Percentiles rank a stretch among this genome's conserved stretches.
Evolutionary conservation across 352 stramenopile species (phyloP).

Genomic region (Phytophthora pistaciae): DNA sequence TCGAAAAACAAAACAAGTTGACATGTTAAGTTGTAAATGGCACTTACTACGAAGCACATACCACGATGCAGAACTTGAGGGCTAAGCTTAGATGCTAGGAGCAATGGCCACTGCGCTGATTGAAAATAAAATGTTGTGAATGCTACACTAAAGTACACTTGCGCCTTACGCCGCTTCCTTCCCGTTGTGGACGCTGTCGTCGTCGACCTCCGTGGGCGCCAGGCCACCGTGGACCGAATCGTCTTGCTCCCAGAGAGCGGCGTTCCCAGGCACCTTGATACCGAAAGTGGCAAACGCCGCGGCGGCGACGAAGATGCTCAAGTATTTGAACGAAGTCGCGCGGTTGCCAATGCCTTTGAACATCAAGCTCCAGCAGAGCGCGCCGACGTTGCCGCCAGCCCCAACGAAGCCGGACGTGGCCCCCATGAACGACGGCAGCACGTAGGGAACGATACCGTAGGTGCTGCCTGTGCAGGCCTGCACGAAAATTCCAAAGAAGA

Average conservation of each 20-base stretch:
- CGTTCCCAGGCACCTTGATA: slow-evolving; percentile 37
- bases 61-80: too few species aligned
- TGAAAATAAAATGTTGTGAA: not conserved
- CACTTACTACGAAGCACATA: too few species aligned
- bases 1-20: not conserved
- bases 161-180: not conserved
- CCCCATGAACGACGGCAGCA: slow-evolving; percentile 49
- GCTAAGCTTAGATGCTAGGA: too few species aligned
- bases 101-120: not conserved
- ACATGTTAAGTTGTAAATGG: too few species aligned
- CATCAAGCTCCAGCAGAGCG: slow-evolving; percentile 60
- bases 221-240: slow-evolving; percentile 29
- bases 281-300: slow-evolving; percentile 35
- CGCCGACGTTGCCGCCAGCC: slow-evolving; percentile 62
- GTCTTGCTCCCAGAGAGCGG: slow-evolving; percentile 33
- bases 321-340: slow-evolving; percentile 51
- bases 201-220: slow-evolving; percentile 41
- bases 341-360: slow-evolving; percentile 58
- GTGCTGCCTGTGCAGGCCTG: slow-evolving; percentile 56
- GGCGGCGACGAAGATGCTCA: slow-evolving; percentile 52
- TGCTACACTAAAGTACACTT: not conserved
- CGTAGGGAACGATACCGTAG: slow-evolving; percentile 73
- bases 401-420: slow-evolving; percentile 61
- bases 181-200: slow-evolving; percentile 39
- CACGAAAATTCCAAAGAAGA: slow-evolving; percentile 92